Evolutionary conservation across 345 rosid species (phyloP).

Genomic region (Hirschfeldia incana): DNA sequence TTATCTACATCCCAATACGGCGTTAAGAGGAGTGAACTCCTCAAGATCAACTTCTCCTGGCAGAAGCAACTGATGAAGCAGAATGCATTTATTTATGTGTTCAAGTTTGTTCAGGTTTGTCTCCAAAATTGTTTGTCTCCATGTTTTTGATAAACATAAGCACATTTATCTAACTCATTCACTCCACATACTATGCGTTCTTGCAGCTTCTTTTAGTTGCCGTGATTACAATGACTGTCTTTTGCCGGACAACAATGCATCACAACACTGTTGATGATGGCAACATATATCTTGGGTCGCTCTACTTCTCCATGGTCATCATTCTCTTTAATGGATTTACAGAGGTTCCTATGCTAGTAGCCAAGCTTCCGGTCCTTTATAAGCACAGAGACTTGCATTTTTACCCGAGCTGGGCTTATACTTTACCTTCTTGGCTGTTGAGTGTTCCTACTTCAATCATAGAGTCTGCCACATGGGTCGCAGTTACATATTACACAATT

Average conservation of each 20-base stretch:
- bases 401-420: slow-evolving; percentile 93
- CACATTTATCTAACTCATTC: not conserved
- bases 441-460: slow-evolving; percentile 85
- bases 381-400: slow-evolving; percentile 92
- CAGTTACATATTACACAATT: slow-evolving; percentile 74
- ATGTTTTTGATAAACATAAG: not conserved
- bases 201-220: slow-evolving; percentile 90
- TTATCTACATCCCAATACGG: slow-evolving; percentile 76
- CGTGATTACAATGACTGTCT: slow-evolving; percentile 91
- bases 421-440: slow-evolving; percentile 86
- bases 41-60: slow-evolving; percentile 76
- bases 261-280: slow-evolving; percentile 82
- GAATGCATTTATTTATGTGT: slow-evolving; percentile 85
- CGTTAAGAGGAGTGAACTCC: slow-evolving; percentile 64
- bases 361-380: slow-evolving; percentile 93
- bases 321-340: slow-evolving; percentile 97
- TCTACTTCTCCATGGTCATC: slow-evolving; percentile 96
- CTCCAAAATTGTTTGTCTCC: not conserved
- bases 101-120: slow-evolving; percentile 89
- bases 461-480: slow-evolving; percentile 96
- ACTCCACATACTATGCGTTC: slow-evolving; percentile 17
- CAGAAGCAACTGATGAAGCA: slow-evolving; percentile 87
- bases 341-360: slow-evolving; percentile 94
- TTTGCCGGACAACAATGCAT: slow-evolving; percentile 82
- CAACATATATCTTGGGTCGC: slow-evolving; percentile 77